Conservation (phyloP, 331 rosid species). For the Telfairia occidentalis region DNA sequence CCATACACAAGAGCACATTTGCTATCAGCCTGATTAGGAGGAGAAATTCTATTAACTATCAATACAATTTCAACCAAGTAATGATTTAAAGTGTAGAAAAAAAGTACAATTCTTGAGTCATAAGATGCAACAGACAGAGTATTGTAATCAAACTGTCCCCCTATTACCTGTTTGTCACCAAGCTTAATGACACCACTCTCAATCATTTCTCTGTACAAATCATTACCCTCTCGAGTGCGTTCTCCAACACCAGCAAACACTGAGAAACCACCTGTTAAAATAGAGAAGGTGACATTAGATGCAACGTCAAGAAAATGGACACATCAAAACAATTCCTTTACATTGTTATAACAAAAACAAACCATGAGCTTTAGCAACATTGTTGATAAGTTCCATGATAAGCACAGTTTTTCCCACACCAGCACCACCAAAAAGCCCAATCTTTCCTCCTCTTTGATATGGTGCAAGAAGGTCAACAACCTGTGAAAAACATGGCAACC, state of each 20-base stretch:
- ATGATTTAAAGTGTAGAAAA: background rate
- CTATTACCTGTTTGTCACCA: constrained; percentile 78
- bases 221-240: constrained; percentile 96
- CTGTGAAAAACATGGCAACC: constrained; percentile 21
- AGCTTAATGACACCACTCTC: constrained; percentile 99
- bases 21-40: constrained; percentile 60
- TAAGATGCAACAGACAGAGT: background rate
- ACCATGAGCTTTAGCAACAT: constrained; percentile 98
- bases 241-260: constrained; percentile 99
- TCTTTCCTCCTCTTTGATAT: constrained; percentile 98
- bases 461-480: constrained; percentile 98
- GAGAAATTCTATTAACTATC: background rate
- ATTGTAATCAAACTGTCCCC: background rate
- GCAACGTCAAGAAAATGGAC: background rate
- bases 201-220: constrained; percentile 98
- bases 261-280: constrained; percentile 88
- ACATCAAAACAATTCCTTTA: background rate
- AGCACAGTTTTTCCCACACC: constrained; percentile 99
- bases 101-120: background rate
- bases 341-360: constrained; percentile 6
- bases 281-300: constrained; percentile 6
- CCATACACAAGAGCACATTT: constrained; percentile 98
- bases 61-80: background rate
- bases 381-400: constrained; percentile 98
- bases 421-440: constrained; percentile 97